Base-by-base conservation (phyloP, 495 filamentous ascomycete genomes). In the Oidiodendron maius region DNA sequence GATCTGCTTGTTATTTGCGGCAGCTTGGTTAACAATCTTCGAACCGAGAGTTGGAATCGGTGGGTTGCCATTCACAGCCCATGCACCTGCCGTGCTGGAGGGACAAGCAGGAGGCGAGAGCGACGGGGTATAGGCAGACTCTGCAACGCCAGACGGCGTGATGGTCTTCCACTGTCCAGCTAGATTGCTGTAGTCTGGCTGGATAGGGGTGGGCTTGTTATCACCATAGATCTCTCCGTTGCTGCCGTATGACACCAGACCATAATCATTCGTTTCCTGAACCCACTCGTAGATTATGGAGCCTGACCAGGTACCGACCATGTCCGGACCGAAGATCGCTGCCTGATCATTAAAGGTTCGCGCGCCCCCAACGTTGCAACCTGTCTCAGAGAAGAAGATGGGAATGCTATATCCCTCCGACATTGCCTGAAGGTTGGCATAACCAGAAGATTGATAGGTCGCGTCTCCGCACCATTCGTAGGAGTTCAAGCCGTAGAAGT, bases 221-320 rank as follows among this genome's bases (percentile, higher is more conserved):
- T 71, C 68, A 5, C 12, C 5, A 51, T 83, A 77, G 3, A 76
- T 74, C 64, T 71, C 87, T 9, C 87, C 86, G 48, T 80, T 82
- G n/a, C 75, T 67, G 26, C 26, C 26, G 37, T 95, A 95, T 38
- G 72, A 83, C 62, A 95, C 78, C 22, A 95, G 67, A 44, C 89
- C 89, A 62, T 93, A 94, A 57, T 87, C 65, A 62, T 93, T 94
- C 25, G 74, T 67, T 62, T 93, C 88, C 60, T 90, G 64, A 45
- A 93, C 84, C 88, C 87, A 95, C 64, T 95, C 88, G 65, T 94
- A 94, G 53, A 91, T 70, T 50, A 93, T 89, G 35, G 83, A 70
- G 42, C 89, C 89, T 21, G 82, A 87, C 86, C 87, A 94, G 43
- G 81, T 80, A 48, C 70, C 64, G 4, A 65, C 63, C 89, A 95